These are phyloP conservation scores for Breviolum minutum DNA, from an alignment of 73 alveolate species.

Conservation along the genomic window DNA sequence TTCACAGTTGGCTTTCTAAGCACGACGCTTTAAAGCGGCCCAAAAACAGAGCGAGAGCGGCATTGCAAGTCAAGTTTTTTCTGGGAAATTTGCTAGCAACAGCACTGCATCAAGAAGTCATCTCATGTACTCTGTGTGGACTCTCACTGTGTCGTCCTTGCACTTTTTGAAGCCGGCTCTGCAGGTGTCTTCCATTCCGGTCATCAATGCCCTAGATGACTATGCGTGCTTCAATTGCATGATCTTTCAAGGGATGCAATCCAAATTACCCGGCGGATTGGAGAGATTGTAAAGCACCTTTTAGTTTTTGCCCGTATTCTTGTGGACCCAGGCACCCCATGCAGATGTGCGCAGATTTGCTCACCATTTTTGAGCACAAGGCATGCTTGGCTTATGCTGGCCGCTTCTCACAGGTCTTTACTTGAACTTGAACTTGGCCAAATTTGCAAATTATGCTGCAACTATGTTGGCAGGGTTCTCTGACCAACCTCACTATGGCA, in stretches of 20 bases:
- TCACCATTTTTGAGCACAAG: conserved; percentile 80
- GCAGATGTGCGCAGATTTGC: conserved; percentile 91
- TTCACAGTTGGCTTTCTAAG: not conserved
- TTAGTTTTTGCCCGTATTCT: not conserved
- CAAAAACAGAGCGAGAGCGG: no score
- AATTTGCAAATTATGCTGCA: not conserved
- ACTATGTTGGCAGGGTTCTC: conserved; percentile 47
- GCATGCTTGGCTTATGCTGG: not conserved
- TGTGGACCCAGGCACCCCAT: conserved; percentile 70
- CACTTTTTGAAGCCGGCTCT: no score
- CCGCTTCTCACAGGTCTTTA: not conserved
- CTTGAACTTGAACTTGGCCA: not conserved
- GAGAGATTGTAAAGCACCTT: not conserved
- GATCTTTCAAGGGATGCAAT: no score
- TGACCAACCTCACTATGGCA: conserved; percentile 62
- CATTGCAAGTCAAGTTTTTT: no score
- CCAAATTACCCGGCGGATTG: no score
- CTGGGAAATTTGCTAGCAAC: no score
- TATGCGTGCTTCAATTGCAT: conserved; percentile 35
- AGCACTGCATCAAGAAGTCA: no score
- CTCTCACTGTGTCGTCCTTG: no score
- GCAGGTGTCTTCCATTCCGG: conserved; percentile 86
- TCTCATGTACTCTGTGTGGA: no score
- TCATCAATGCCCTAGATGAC: conserved; percentile 92
- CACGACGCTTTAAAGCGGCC: no score